Base-by-base conservation (phyloP, 441 rosid species). In the Aleurites moluccanus region DNA sequence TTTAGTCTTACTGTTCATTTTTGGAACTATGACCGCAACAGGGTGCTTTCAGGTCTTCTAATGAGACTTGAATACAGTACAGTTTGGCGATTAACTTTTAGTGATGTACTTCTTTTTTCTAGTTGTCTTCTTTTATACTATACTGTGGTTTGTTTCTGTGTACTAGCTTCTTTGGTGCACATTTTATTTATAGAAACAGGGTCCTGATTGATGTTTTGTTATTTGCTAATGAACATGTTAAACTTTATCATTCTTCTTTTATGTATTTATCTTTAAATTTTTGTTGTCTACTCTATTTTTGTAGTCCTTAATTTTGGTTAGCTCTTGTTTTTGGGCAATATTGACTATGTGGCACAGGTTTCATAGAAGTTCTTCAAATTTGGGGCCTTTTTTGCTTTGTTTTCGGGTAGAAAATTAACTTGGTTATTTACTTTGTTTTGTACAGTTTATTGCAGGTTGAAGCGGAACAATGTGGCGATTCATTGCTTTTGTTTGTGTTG, bases 281-380 rank as follows among this genome's bases (percentile, higher is more conserved):
- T 47, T 33, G 14, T 10, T 45, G 5, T 28, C 27, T 28, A 56
- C 7, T 28, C 18, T n/a, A 27, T 49, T 49, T 40, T 33, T 27
- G 14, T 45, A 11, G 23, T 9, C 14, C 27, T 63, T 53, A n/a
- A 38, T 23, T 28, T 61, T 53, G 27, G 14, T 62, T 65, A 50
- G 52, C 53, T 56, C 23, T 67, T 53, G 27, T 61, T 63, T 80
- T 78, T 70, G 56, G 65, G 21, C 60, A 49, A 50, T 69, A 61
- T 77, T 81, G 74, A 77, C 73, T 33, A 35, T 84, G 86, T 82
- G 65, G 81, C 66, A 79, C 80, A 82, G 85, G 78, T 72, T 82
- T 79, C 49, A 25, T 73, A 67, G 74, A 59, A 75, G 79, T 75
- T 82, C 68, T 70, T 79, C 85, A 78, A 77, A 75, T 25, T 75